phyloP scores from a whole-genome alignment of 1,284 basidiomycete species.

The Tylopilus orsonianus region DNA sequence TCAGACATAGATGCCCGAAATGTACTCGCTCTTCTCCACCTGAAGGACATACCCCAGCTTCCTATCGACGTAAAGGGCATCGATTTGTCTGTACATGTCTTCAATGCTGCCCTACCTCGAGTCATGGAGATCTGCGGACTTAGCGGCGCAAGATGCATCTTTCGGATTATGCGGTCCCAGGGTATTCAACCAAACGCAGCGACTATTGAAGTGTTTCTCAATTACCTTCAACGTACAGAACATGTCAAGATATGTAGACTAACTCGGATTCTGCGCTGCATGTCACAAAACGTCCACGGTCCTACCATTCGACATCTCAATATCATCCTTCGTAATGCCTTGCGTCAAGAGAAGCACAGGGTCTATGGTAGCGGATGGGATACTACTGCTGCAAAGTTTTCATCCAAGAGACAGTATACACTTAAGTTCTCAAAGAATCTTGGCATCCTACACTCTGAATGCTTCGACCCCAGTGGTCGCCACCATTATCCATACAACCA shows the following conservation, averaged over 20 bases:
- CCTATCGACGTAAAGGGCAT: conserved; percentile 39
- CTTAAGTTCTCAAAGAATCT: conserved; percentile 19
- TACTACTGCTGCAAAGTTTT: conserved; percentile 40
- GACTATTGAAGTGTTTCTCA: conserved; percentile 55
- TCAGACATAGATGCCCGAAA: conserved; percentile 21
- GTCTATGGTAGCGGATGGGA: conserved; percentile 53
- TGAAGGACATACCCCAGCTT: conserved; percentile 19
- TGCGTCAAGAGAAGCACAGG: conserved; percentile 48
- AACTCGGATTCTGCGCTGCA: conserved; percentile 44
- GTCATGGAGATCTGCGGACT: conserved; percentile 49
- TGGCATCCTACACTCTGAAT: conserved; percentile 30
- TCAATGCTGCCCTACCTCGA: conserved; percentile 59
- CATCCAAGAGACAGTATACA: conserved; percentile 27
- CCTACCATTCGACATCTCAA: conserved; percentile 51
- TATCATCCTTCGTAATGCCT: conserved; percentile 47
- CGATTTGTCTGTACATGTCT: conserved; percentile 46
- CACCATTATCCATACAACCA: conserved; percentile 38
- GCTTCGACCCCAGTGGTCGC: conserved; percentile 52
- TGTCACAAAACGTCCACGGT: conserved; percentile 39
- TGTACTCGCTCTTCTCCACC: conserved; percentile 27
- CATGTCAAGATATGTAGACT: conserved; percentile 44
- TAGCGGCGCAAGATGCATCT: conserved; percentile 41
- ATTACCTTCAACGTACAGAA: conserved; percentile 46
- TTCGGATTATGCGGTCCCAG: conserved; percentile 53
- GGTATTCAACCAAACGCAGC: conserved; percentile 48